A percentile compares a stretch with the other conserved stretches of the same genome.
Conservation (phyloP, 2,329 filamentous ascomycete genomes). For the Fusarium subglutinans region DNA sequence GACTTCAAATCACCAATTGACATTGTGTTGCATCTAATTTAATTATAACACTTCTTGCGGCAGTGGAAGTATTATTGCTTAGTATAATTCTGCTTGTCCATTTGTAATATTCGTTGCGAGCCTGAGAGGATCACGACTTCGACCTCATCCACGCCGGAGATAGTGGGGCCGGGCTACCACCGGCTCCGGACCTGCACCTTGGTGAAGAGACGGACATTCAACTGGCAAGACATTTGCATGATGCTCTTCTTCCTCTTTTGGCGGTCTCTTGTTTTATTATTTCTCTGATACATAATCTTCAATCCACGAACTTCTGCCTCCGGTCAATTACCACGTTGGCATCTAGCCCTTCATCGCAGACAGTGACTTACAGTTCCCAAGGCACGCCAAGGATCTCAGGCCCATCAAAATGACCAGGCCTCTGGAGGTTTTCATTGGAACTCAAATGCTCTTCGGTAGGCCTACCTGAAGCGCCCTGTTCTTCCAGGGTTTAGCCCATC, state of each 20-base stretch:
- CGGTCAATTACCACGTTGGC: rapidly evolving
- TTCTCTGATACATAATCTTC: too few relatives aligned
- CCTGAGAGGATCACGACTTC: background rate
- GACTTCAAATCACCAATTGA: background rate
- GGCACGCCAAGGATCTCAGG: background rate
- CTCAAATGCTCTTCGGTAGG: background rate
- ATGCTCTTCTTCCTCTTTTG: background rate
- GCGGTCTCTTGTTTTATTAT: background rate
- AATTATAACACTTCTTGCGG: rapidly evolving
- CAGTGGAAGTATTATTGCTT: rapidly evolving
- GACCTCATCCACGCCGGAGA: background rate
- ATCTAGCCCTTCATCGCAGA: background rate
- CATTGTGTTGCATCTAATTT: too few relatives aligned
- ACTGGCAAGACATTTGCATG: background rate
- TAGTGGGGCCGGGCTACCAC: slow-evolving; percentile 24
- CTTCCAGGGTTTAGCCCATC: background rate
- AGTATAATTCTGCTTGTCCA: rapidly evolving
- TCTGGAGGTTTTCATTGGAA: background rate
- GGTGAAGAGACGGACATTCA: background rate
- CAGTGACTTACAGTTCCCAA: background rate
- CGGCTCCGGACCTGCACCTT: slow-evolving; percentile 6
- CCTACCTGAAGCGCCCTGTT: background rate
- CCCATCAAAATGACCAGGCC: background rate
- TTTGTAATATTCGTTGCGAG: background rate
- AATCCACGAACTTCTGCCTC: rapidly evolving